Evolutionary conservation across 441 rosid species (phyloP).

Genomic region (Pelargonium fulgidum): DNA sequence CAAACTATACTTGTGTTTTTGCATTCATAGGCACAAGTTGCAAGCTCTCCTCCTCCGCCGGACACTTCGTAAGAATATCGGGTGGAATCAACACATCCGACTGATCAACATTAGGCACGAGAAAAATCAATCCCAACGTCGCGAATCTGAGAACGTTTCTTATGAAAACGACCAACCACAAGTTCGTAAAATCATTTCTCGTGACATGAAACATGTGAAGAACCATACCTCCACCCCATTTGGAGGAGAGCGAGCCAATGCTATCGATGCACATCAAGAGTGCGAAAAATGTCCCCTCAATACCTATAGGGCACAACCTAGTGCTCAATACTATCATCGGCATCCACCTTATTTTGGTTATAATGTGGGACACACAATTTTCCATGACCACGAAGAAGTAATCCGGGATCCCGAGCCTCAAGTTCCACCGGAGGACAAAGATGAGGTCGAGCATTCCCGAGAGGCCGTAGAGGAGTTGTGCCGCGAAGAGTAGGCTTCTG

Average conservation of each 20-base stretch:
- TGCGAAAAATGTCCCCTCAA: slow-evolving; percentile 77
- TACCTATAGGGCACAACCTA: slow-evolving; percentile 64
- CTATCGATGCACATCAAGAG: slow-evolving; percentile 72
- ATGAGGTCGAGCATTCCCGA: slow-evolving; percentile 70
- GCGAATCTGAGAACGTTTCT: slow-evolving; percentile 52
- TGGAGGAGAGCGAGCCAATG: slow-evolving; percentile 55
- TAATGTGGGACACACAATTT: slow-evolving; percentile 51
- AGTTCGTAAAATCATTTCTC: slow-evolving; percentile 46
- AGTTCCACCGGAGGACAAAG: slow-evolving; percentile 62
- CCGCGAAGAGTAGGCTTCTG: slow-evolving; percentile 46
- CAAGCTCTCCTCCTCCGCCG: slow-evolving; percentile 27
- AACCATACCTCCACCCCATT: slow-evolving; percentile 62
- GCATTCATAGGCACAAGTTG: slow-evolving; percentile 29
- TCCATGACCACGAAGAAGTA: slow-evolving; percentile 61
- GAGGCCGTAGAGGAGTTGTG: slow-evolving; percentile 49
- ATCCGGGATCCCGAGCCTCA: slow-evolving; percentile 57
- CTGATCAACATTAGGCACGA: slow-evolving; percentile 48
- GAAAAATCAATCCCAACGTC: slow-evolving; percentile 57
- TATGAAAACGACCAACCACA: slow-evolving; percentile 57
- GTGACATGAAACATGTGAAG: slow-evolving; percentile 61
- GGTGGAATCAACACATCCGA: slow-evolving; percentile 33
- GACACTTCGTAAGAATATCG: slow-evolving; percentile 23
- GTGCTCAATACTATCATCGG: slow-evolving; percentile 73
- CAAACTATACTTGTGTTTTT: slow-evolving; percentile 11
- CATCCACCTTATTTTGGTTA: slow-evolving; percentile 60